phyloP scores from a whole-genome alignment of 352 stramenopile genomes.

The Globisporangium barbulae region DNA sequence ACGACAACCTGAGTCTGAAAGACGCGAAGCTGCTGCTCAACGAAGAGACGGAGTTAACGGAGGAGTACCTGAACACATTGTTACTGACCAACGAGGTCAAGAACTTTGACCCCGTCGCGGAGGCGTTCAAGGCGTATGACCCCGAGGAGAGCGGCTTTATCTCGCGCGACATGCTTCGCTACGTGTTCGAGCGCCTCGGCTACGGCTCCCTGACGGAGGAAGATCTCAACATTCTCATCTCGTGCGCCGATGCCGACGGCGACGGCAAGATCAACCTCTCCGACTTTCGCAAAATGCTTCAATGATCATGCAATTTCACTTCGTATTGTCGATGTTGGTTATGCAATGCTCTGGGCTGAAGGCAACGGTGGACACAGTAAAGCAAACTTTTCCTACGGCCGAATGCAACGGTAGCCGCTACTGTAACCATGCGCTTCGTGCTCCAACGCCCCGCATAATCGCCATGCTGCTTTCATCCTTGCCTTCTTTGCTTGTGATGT shows the following conservation, averaged over 20 bases:
- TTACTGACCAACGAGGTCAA: constrained; percentile 87
- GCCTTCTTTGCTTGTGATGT: background rate
- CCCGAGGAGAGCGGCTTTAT: constrained; percentile 84
- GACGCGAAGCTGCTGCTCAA: constrained; percentile 85
- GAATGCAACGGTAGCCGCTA: background rate
- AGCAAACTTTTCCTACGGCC: background rate
- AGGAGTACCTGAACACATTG: constrained; percentile 75
- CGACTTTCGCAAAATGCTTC: constrained; percentile 81
- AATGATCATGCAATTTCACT: constrained; percentile 15
- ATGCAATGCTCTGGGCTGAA: background rate
- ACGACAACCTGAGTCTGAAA: constrained; percentile 81
- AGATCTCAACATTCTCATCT: constrained; percentile 78
- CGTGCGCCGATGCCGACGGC: constrained; percentile 81
- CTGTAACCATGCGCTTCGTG: background rate
- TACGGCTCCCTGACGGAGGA: constrained; percentile 82
- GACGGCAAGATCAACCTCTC: constrained; percentile 76
- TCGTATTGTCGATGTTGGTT: background rate
- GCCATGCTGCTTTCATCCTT: background rate
- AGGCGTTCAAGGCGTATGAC: constrained; percentile 90
- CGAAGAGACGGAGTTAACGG: constrained; percentile 68
- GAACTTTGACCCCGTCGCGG: constrained; percentile 87
- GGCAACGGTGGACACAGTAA: too few species aligned
- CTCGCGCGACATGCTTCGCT: constrained; percentile 72
- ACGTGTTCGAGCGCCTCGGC: constrained; percentile 79
- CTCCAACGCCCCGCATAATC: background rate